Base-by-base conservation (phyloP, 495 filamentous ascomycete species). In the Neohortaea acidophila region DNA sequence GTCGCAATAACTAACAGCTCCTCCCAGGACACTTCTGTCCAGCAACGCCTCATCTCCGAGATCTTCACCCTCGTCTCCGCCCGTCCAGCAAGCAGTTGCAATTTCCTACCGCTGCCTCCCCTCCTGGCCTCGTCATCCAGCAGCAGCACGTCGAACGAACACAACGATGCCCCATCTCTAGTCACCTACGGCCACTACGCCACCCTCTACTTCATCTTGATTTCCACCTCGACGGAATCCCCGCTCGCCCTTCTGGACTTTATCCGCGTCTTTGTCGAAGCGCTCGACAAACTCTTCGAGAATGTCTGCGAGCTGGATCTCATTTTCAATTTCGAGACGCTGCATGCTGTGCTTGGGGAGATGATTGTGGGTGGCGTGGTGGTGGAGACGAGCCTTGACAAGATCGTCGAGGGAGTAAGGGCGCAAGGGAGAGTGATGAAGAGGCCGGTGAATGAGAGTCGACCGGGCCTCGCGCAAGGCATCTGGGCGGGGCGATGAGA, bases 121-220 rank as follows among this genome's bases (percentile, higher is more conserved):
- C 62, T 81, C 13, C 73, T 81, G 37, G 69, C 73, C 8, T 67
- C 66, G 38, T 73, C 79, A 45, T 55, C 59, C 26, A 59, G 62
- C 23, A 51, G 59, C 43, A 55, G 61, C 9, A 52, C 56, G 33
- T 60, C 60, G 44, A 10, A 28, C n/a, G 19, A 30, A 9, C 73
- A 82, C 55, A 82, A 79, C 52, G 89, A 94, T 57, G 75, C 82
- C 5, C 91, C 91, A 15, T 82, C 81, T n/a, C 80, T 93, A 44
- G 79, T 97, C 14, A 94, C 91, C 17, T 97, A 97, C 70, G 86
- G 89, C 8, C 81, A 92, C 70, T 97, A 96, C 51, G 89, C 89
- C 3, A 97, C 89, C 0, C 79, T 97, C 20, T 94, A 91, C 57
- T 97, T 97, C 65, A 97, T 97, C 61, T 66, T 97, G 53, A 97